These are phyloP conservation scores for Alternaria sp. DNA, from an alignment of 2,329 filamentous ascomycete genomes.

Conservation along the genomic window DNA sequence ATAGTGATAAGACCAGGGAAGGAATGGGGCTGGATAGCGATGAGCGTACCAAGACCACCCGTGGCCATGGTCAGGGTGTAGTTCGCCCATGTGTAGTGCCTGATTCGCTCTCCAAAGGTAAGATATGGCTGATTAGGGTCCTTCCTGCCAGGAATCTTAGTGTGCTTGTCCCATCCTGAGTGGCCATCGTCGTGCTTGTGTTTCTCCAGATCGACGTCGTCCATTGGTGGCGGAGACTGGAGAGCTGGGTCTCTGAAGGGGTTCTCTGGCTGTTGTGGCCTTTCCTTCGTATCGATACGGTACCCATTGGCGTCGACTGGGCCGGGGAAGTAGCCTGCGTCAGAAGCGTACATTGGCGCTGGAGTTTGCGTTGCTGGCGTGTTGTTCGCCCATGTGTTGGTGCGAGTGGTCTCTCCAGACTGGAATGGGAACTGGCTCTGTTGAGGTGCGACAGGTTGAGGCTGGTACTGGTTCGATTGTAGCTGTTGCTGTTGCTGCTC, in stretches of 20 bases:
- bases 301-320: conserved; percentile 37
- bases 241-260: conserved; percentile 28
- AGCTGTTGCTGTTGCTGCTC: conserved; percentile 15
- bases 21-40: conserved; percentile 53
- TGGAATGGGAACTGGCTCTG: conserved; percentile 17
- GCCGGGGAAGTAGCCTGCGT: conserved; percentile 31
- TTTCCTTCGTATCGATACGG: conserved; percentile 36
- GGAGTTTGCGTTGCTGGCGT: conserved; percentile 29
- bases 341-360: conserved; percentile 28
- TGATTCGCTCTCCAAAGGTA: conserved; percentile 37
- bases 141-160: conserved; percentile 41
- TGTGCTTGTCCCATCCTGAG: conserved; percentile 33
- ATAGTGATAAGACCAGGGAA: conserved; percentile 61
- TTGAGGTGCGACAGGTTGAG: conserved; percentile 11
- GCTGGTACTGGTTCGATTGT: conserved; percentile 16
- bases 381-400: conserved; percentile 35
- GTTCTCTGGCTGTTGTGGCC: conserved; percentile 26
- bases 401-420: conserved; percentile 36
- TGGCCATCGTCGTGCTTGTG: conserved; percentile 31
- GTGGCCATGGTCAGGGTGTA: conserved; percentile 60
- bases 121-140: conserved; percentile 46
- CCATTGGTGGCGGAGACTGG: conserved; percentile 23
- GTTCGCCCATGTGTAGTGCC: conserved; percentile 59
- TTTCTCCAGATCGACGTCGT: conserved; percentile 42
- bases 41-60: conserved; percentile 56